Conservation (phyloP, 306 rosid genomes). For the Phaseolus lunatus region DNA sequence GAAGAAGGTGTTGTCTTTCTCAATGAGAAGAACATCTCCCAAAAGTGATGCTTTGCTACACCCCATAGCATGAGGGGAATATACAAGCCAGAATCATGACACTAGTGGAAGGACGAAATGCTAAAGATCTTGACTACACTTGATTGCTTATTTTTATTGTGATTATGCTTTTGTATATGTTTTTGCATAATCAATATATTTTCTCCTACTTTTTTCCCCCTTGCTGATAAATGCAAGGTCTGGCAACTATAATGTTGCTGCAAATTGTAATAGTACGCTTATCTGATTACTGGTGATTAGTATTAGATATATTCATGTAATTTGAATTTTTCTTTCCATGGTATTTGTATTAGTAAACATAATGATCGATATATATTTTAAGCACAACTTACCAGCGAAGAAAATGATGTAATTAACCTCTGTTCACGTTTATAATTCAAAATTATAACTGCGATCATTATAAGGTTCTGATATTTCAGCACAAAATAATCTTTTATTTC, state of each 20-base stretch:
- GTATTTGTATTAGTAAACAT: background rate
- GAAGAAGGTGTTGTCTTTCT: constrained; percentile 54
- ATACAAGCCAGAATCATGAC: background rate
- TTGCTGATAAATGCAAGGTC: constrained; percentile 35
- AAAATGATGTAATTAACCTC: background rate
- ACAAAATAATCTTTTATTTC: background rate
- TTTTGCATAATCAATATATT: constrained; percentile 31
- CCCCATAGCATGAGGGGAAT: constrained; percentile 1
- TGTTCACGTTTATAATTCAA: background rate
- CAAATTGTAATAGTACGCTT: constrained; percentile 26
- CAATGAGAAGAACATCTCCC: constrained; percentile 23
- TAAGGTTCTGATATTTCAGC: too few species aligned
- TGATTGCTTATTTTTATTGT: constrained; percentile 12
- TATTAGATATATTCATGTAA: background rate
- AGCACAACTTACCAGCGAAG: background rate
- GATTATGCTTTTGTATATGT: constrained; percentile 42
- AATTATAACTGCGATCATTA: background rate
- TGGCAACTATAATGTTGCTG: background rate
- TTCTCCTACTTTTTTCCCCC: background rate
- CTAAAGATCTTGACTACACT: constrained; percentile 30
- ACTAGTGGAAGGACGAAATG: background rate
- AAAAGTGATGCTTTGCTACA: constrained; percentile 25
- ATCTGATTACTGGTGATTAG: constrained; percentile 16
- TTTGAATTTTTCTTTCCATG: background rate
- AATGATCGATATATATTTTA: background rate